Evolutionary conservation across 208 protist species (phyloP), one percentile per base, ranked within the genome.

Genomic region (Crithidia mellificae): DNA sequence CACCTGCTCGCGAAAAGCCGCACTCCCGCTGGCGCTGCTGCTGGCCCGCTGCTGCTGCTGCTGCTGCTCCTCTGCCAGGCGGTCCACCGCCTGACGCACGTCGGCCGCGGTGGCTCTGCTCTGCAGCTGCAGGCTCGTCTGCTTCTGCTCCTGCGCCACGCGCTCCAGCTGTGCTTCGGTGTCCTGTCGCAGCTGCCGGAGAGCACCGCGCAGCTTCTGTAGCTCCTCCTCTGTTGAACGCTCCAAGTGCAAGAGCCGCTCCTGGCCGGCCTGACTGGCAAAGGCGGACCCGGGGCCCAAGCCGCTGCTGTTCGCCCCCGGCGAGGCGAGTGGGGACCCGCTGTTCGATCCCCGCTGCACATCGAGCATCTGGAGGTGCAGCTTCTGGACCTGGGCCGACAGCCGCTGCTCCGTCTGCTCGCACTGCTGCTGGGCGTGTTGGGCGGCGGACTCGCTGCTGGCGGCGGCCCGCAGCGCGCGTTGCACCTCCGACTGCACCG

Each of bases 401-500:
- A 75, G 36, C 8, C 54, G 62, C 4, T 52, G 70, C 70, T 69
- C 70, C 12, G 32, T 14, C 41, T 68, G 62, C 14, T 22, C 36
- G 55, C 62, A 75, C 38, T 75, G 70, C 46, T 59, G 62, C 55
- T 75, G 70, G 11, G 47, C 77, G 43, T 69, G 75, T 73, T 52
- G 77, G 49, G 56, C 67, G 29, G 43, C 46, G 1, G 80, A 72
- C 49, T 89, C 85, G 22, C 77, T 68, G 24, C 81, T 62, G 19
- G 80, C 53, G 17, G 81, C 82, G 32, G 65, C 73, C 17, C 83
- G 69, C 65, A 89, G 64, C 50, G 84, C 81, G 12, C 79, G 72
- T 47, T 83, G 85, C 17, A 88, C 52, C 49, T 90, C 83, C 0
- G 71, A 54, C 47, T 80, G 78, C 36, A 84, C 76, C 51, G 77